Percentiles rank a stretch among this genome's conserved stretches.
phyloP scores from a whole-genome alignment of 2,329 filamentous ascomycete genomes.

The Botrytis pseudocinerea region DNA sequence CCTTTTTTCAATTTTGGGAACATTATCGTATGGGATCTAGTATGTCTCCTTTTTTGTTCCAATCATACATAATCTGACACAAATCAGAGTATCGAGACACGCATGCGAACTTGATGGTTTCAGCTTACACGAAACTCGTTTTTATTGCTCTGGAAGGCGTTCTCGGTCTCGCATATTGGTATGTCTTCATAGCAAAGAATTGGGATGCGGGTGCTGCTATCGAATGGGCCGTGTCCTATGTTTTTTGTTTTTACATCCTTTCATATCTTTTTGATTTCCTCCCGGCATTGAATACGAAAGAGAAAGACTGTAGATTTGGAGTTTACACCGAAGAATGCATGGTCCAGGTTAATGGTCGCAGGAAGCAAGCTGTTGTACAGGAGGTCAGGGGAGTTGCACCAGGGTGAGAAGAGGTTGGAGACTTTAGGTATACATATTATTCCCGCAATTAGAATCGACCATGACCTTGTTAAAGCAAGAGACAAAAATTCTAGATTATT shows the following conservation, averaged over 20 bases:
- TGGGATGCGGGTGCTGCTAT: conserved; percentile 72
- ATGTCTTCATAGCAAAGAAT: conserved; percentile 66
- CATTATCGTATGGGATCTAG: conserved; percentile 82
- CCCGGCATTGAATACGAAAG: conserved; percentile 53
- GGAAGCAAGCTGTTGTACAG: background rate
- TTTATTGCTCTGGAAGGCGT: conserved; percentile 82
- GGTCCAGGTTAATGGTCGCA: conserved; percentile 3
- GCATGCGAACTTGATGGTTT: conserved; percentile 48
- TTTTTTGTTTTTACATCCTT: conserved; percentile 84
- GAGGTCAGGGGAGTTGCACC: background rate
- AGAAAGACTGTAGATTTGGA: conserved; percentile 16
- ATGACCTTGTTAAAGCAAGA: background rate
- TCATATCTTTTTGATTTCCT: conserved; percentile 84
- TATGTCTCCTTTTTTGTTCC: conserved; percentile 40
- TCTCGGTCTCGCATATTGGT: conserved; percentile 75
- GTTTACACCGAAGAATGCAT: conserved; percentile 9
- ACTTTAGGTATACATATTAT: background rate
- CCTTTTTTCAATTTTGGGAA: conserved; percentile 84
- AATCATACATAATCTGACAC: background rate
- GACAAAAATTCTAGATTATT: background rate
- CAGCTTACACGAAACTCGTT: conserved; percentile 72
- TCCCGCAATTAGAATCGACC: background rate
- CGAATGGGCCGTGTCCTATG: conserved; percentile 74
- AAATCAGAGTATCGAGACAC: conserved; percentile 14
- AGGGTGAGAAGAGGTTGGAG: background rate